Conservation (phyloP, 1,139 yeast genomes). For the Geotrichum australiense region DNA sequence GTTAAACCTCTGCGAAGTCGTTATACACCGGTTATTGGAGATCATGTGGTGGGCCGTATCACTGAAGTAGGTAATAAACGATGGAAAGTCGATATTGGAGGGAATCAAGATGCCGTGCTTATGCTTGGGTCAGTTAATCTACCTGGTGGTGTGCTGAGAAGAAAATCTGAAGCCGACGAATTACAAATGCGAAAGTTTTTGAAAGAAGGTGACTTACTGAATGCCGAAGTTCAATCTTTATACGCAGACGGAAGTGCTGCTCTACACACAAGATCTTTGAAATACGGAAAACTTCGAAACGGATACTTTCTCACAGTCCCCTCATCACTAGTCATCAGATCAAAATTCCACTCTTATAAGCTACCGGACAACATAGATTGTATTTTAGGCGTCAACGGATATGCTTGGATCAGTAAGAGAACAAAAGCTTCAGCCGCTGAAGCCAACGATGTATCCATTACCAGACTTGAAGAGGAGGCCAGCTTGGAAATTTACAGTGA, state of each 20-base stretch:
- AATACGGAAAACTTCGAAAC: slow-evolving; percentile 90
- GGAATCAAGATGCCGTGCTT: slow-evolving; percentile 82
- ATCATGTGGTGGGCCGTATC: slow-evolving; percentile 88
- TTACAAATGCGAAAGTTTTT: slow-evolving; percentile 89
- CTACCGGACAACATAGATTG: slow-evolving; percentile 88
- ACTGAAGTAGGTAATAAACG: slow-evolving; percentile 90
- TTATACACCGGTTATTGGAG: slow-evolving; percentile 92
- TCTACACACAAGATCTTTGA: slow-evolving; percentile 86
- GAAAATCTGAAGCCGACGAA: slow-evolving; percentile 94
- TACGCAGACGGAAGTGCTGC: slow-evolving; percentile 91
- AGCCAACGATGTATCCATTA: slow-evolving; percentile 51
- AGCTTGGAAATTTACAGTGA: slow-evolving; percentile 96
- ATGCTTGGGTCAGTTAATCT: slow-evolving; percentile 93
- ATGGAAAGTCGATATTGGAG: slow-evolving; percentile 97
- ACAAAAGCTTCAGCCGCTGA: slow-evolving; percentile 35
- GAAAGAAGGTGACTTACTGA: slow-evolving; percentile 93
- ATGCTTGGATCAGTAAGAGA: slow-evolving; percentile 83
- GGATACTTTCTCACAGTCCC: slow-evolving; percentile 82
- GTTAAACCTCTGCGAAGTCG: slow-evolving; percentile 83
- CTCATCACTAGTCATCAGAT: slow-evolving; percentile 69
- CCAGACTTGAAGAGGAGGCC: slow-evolving; percentile 87
- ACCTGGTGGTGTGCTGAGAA: slow-evolving; percentile 93
- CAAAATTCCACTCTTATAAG: slow-evolving; percentile 78
- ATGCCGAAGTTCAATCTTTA: slow-evolving; percentile 91
- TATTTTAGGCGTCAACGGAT: slow-evolving; percentile 92